Evolutionary conservation across 106 monocot genomes (phyloP), one percentile per base, ranked within the genome.

Genomic region (Dendrobium nobile): DNA sequence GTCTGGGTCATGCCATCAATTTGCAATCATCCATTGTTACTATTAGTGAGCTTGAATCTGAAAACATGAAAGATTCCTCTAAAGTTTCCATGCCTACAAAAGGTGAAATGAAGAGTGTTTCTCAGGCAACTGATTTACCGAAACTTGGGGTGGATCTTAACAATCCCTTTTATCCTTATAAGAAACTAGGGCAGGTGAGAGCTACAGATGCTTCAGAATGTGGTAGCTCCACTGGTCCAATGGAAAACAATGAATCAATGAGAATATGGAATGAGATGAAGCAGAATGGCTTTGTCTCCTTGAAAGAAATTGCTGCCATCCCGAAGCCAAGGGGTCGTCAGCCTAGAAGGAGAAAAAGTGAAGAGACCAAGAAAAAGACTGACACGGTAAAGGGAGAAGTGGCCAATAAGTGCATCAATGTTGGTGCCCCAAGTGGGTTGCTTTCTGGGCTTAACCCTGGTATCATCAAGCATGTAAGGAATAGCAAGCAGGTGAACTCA

Each of bases 181-280:
- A 90, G 79, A 92, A 81, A 28, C 73, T 92, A 67, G 87, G 82
- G 5, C 89, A 87, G 43, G 24, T 73, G 67, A 86, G 78, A 31
- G 43, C 82, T 41, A 47, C 55, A 68, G 92, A 88, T 79, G 78
- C 81, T 55, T 91, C 89, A 20, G 98, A 92, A 83, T 92, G 98
- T 87, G 89, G 89, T 41, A 98, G 98, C 78, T 91, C 91, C 20
- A 91, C 90, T 42, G 90, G 88, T 15, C 80, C 91, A 8, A 4
- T 84, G 48, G 90, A 87, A 77, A 90, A 91, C 42, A 91, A 84
- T 77, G 90, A 88, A 65, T 78, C 88, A 20, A 82, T 92, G 59
- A 91, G 78, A 77, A 87, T 74, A 75, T 98, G 98, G 98, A 92
- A 88, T 47, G 87, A 92, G 72, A 98, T 98, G 89, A 95, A 98